These are phyloP conservation scores for Pseudocercospora vitis DNA, from an alignment of 2,329 filamentous ascomycete species.

Conservation along the genomic window DNA sequence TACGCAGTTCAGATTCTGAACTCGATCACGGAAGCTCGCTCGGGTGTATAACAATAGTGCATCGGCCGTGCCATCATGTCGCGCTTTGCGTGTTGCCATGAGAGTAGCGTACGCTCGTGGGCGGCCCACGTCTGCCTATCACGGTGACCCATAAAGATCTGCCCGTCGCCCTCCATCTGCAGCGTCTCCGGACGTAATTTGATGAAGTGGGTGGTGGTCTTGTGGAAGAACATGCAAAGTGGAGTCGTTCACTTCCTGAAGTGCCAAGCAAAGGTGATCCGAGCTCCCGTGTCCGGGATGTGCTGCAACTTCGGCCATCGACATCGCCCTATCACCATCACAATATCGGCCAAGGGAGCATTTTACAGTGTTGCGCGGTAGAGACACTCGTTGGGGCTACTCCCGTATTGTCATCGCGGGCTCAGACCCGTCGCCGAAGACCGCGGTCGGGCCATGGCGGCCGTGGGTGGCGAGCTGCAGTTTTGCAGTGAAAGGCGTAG, in stretches of 20 bases:
- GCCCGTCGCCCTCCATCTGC: background rate
- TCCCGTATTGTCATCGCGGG: background rate
- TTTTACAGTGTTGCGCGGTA: background rate
- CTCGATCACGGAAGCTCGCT: no score
- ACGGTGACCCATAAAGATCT: background rate
- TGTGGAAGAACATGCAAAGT: background rate
- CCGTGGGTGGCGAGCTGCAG: background rate
- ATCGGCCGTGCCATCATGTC: background rate
- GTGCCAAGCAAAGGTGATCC: background rate
- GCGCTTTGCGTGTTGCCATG: background rate
- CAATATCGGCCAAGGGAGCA: background rate
- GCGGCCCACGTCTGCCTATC: background rate
- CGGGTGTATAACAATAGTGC: no score
- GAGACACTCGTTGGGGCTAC: background rate
- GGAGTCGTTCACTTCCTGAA: background rate
- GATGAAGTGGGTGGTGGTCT: no score
- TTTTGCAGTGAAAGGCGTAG: no score
- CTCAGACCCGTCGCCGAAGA: background rate
- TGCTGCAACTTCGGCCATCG: background rate
- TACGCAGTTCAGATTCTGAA: no score
- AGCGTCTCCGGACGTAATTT: background rate
- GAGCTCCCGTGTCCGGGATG: background rate
- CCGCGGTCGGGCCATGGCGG: background rate
- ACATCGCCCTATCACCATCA: slow-evolving; percentile 2
- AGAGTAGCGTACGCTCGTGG: background rate